Conservation (phyloP, 495 filamentous ascomycete genomes). For the Thozetella sp. region DNA sequence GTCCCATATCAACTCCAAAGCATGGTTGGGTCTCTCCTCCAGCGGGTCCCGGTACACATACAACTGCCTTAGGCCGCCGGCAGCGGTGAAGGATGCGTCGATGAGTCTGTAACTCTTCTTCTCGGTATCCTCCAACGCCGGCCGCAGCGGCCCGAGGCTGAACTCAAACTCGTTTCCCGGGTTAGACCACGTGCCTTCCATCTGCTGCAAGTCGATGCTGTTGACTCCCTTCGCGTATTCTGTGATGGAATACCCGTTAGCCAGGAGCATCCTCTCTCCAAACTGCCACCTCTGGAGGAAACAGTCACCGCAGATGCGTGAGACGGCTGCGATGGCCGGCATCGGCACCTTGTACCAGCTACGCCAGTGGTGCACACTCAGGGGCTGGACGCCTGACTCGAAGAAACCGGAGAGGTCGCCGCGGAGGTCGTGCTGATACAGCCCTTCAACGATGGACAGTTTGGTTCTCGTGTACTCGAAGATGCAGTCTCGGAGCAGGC, state of each 20-base stretch:
- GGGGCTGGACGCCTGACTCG: slow-evolving; percentile 58
- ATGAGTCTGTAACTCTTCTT: slow-evolving; percentile 38
- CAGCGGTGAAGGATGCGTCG: background rate
- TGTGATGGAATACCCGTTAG: slow-evolving; percentile 65
- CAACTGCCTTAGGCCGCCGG: slow-evolving; percentile 19
- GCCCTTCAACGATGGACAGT: slow-evolving; percentile 58
- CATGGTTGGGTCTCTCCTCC: slow-evolving; percentile 22
- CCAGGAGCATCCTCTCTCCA: slow-evolving; percentile 57
- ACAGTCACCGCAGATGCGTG: slow-evolving; percentile 60
- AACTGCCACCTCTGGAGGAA: slow-evolving; percentile 67
- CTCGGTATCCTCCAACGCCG: slow-evolving; percentile 11
- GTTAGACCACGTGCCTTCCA: slow-evolving; percentile 66
- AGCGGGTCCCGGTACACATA: slow-evolving; percentile 20
- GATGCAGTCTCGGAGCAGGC: slow-evolving; percentile 64
- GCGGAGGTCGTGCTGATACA: slow-evolving; percentile 65
- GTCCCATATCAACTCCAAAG: slow-evolving; percentile 30
- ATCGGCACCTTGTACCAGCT: slow-evolving; percentile 50
- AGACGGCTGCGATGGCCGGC: slow-evolving; percentile 58
- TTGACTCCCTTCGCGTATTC: slow-evolving; percentile 51
- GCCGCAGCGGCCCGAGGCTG: slow-evolving; percentile 54
- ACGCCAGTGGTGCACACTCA: slow-evolving; percentile 71
- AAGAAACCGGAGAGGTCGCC: slow-evolving; percentile 66
- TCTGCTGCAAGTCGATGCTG: slow-evolving; percentile 51
- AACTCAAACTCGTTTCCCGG: slow-evolving; percentile 50
- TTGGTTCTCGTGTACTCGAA: slow-evolving; percentile 54